A percentile compares a stretch with the other conserved stretches of the same genome.
Conservation (phyloP, 345 rosid genomes). For the Brassica napus region DNA sequence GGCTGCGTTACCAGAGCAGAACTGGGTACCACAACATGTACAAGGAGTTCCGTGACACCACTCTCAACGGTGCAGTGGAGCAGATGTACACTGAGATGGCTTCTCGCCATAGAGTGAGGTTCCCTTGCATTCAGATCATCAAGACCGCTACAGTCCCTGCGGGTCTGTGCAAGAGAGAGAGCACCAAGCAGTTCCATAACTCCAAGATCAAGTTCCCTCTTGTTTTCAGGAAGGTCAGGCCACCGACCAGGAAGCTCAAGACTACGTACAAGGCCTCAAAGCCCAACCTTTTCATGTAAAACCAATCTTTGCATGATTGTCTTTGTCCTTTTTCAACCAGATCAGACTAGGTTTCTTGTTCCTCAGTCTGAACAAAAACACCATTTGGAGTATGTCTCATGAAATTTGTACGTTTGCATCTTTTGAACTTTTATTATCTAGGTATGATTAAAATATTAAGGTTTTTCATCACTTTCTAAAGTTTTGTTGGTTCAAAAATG, state of each 20-base stretch:
- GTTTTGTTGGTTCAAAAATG: background rate
- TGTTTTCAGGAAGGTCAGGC: conserved; percentile 53
- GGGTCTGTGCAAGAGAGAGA: conserved; percentile 54
- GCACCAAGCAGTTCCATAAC: conserved; percentile 64
- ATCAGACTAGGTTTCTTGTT: too few relatives aligned
- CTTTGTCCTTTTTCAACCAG: background rate
- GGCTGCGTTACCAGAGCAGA: conserved; percentile 64
- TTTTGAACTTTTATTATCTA: conserved; percentile 6
- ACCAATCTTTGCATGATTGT: background rate
- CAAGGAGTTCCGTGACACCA: conserved; percentile 58
- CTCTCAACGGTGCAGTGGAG: conserved; percentile 64
- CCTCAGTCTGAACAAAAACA: background rate
- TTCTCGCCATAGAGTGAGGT: conserved; percentile 64
- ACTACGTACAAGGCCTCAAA: conserved; percentile 56
- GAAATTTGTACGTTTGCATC: background rate
- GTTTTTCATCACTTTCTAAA: conserved; percentile 8
- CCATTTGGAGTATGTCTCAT: background rate
- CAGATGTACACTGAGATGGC: conserved; percentile 76
- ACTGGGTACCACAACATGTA: conserved; percentile 60
- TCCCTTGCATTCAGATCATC: conserved; percentile 26
- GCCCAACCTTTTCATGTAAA: conserved; percentile 57
- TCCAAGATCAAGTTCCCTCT: conserved; percentile 57
- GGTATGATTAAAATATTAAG: background rate
- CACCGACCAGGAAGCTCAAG: conserved; percentile 63
- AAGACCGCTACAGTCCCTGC: conserved; percentile 60